Conservation (phyloP, 345 rosid species). For the Alliaria petiolata region DNA sequence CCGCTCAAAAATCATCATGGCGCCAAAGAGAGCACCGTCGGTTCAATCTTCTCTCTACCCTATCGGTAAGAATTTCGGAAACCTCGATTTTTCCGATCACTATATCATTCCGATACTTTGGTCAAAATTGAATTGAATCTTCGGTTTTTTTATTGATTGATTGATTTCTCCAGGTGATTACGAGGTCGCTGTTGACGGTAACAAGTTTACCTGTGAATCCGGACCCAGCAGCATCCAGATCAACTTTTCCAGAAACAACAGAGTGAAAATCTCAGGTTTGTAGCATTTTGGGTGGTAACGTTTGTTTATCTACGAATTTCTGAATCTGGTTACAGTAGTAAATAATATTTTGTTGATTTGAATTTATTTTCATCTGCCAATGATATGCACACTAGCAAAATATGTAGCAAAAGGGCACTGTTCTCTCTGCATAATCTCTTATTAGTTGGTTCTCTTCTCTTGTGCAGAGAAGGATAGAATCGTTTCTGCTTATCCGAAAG, state of each 20-base stretch:
- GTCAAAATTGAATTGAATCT: neutral
- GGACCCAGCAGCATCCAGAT: slow-evolving; percentile 41
- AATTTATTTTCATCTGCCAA: too few species aligned
- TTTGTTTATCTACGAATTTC: too few species aligned
- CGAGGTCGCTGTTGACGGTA: slow-evolving; percentile 49
- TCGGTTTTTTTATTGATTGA: neutral
- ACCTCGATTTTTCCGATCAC: neutral
- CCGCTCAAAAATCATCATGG: slow-evolving; percentile 30
- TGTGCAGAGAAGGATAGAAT: slow-evolving; percentile 29
- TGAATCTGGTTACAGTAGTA: too few species aligned
- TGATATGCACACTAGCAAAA: too few species aligned
- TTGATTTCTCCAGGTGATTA: slow-evolving; percentile 45
- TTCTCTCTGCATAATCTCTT: neutral
- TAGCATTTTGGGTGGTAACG: neutral
- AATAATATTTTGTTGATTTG: too few species aligned
- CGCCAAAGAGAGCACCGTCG: slow-evolving; percentile 40
- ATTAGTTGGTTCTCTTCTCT: neutral
- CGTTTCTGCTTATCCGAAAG: slow-evolving; percentile 23
- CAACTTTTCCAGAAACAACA: slow-evolving; percentile 34
- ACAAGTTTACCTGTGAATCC: slow-evolving; percentile 38
- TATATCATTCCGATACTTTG: too few species aligned
- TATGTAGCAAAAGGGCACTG: too few species aligned
- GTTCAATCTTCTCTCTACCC: slow-evolving; percentile 30
- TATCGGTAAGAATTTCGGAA: slow-evolving; percentile 37
- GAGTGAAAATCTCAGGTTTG: slow-evolving; percentile 49